Conservation (phyloP, 441 rosid species). For the Pelargonium cotyledonis region DNA sequence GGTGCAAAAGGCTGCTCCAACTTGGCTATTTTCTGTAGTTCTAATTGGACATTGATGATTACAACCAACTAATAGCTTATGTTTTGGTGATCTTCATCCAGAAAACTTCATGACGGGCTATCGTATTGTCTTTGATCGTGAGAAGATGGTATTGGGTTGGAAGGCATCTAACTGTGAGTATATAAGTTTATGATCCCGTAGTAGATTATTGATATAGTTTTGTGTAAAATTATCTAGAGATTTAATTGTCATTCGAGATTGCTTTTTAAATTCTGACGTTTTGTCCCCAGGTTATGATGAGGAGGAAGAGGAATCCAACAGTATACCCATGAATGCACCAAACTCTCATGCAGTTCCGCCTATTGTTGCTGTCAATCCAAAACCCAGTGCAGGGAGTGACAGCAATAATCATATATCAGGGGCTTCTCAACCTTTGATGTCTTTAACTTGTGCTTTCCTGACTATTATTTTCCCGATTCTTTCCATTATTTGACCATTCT, state of each 20-base stretch:
- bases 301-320: slow-evolving; percentile 19
- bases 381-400: slow-evolving; percentile 39
- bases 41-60: background rate
- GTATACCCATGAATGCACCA: slow-evolving; percentile 37
- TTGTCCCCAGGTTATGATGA: slow-evolving; percentile 37
- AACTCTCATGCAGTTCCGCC: slow-evolving; percentile 42
- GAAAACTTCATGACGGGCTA: slow-evolving; percentile 96
- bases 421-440: slow-evolving; percentile 22
- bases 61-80: background rate
- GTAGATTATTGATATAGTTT: too few relatives aligned
- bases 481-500: slow-evolving; percentile 26
- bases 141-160: slow-evolving; percentile 75
- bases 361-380: slow-evolving; percentile 51
- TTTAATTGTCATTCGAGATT: too few relatives aligned
- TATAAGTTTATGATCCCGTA: background rate
- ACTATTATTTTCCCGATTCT: slow-evolving; percentile 29
- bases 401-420: slow-evolving; percentile 19
- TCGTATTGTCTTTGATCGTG: slow-evolving; percentile 66
- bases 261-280: too few relatives aligned
- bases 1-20: background rate
- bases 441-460: slow-evolving; percentile 16
- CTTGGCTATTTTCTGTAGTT: background rate
- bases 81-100: slow-evolving; percentile 24
- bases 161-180: slow-evolving; percentile 73
- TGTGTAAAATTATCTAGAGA: background rate